Conservation (phyloP, 129 eudicot genomes). For the Heracleum sosnowskyi region DNA sequence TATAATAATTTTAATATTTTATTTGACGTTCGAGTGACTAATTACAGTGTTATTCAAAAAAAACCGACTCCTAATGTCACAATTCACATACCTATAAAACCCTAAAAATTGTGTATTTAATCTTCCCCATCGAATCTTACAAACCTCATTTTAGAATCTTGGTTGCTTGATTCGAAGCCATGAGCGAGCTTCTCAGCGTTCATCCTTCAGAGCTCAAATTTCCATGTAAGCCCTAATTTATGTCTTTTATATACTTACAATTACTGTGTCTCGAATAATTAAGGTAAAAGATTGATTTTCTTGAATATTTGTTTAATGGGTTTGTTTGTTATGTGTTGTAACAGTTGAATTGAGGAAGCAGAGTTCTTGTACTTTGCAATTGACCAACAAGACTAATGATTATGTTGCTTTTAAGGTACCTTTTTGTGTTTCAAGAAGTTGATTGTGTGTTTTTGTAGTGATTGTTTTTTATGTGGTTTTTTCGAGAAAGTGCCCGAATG, state of each 20-base stretch:
- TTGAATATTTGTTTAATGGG: not conserved
- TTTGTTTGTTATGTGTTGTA: constrained; percentile 17
- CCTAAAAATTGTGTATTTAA: not conserved
- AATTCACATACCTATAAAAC: not conserved
- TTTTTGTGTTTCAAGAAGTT: not conserved
- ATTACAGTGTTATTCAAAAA: too few relatives aligned
- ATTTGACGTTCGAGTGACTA: too few relatives aligned
- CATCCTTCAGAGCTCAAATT: constrained; percentile 91
- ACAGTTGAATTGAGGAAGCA: constrained; percentile 91
- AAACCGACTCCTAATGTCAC: not conserved
- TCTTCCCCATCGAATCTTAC: not conserved
- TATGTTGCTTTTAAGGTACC: constrained; percentile 86
- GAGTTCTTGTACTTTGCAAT: constrained; percentile 79
- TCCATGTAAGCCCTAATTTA: constrained; percentile 47
- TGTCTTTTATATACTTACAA: not conserved
- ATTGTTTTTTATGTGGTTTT: not conserved
- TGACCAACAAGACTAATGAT: constrained; percentile 81
- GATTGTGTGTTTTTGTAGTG: not conserved
- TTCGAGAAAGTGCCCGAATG: not conserved
- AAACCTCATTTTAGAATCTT: not conserved
- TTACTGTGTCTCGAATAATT: not conserved
- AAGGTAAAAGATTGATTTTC: not conserved
- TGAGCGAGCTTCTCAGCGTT: constrained; percentile 64
- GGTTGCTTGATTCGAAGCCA: constrained; percentile 18
- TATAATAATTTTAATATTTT: too few relatives aligned